A percentile compares a stretch with the other conserved stretches of the same genome.
phyloP scores from a whole-genome alignment of 495 filamentous ascomycete species.

The Xylaria grammica region DNA sequence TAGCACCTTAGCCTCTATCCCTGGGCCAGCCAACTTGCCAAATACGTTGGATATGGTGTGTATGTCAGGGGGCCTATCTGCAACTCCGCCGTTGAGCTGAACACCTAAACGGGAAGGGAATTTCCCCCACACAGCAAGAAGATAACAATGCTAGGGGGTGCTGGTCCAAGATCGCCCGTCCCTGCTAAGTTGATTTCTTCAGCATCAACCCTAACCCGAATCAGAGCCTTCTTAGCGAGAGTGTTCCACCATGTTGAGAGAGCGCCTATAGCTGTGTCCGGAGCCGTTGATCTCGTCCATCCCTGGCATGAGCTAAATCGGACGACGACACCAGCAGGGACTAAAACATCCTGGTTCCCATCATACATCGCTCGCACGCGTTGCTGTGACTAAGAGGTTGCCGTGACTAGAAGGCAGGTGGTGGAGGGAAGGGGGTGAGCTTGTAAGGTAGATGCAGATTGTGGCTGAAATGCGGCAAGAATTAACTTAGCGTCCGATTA shows the following conservation, averaged over 20 bases:
- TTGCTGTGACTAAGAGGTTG: conserved; percentile 1
- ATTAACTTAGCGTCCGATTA: conserved; percentile 17
- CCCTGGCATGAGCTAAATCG: conserved; percentile 23
- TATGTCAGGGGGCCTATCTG: background rate
- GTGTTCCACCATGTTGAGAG: conserved; percentile 12
- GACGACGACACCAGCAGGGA: conserved; percentile 18
- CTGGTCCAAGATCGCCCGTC: background rate
- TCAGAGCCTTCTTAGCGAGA: conserved; percentile 5
- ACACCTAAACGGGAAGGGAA: conserved; percentile 9
- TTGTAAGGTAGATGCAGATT: conserved; percentile 22
- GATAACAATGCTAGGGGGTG: conserved; percentile 1
- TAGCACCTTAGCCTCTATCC: background rate
- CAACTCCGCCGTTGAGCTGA: conserved; percentile 9
- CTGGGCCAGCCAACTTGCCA: conserved; percentile 10
- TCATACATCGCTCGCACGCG: conserved; percentile 1
- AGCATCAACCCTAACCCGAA: conserved; percentile 8
- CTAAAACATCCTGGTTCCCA: conserved; percentile 17
- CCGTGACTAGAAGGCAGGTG: too few relatives aligned
- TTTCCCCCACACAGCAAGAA: conserved; percentile 8
- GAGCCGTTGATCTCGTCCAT: conserved; percentile 17
- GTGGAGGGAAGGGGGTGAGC: background rate
- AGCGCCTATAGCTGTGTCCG: conserved; percentile 3
- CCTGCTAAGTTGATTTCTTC: background rate
- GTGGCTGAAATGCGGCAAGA: conserved; percentile 23
- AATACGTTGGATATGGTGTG: conserved; percentile 17